Evolutionary conservation across 2,329 filamentous ascomycete species (phyloP), one percentile per base, ranked within the genome.

Genomic region (Zasmidium angulare): DNA sequence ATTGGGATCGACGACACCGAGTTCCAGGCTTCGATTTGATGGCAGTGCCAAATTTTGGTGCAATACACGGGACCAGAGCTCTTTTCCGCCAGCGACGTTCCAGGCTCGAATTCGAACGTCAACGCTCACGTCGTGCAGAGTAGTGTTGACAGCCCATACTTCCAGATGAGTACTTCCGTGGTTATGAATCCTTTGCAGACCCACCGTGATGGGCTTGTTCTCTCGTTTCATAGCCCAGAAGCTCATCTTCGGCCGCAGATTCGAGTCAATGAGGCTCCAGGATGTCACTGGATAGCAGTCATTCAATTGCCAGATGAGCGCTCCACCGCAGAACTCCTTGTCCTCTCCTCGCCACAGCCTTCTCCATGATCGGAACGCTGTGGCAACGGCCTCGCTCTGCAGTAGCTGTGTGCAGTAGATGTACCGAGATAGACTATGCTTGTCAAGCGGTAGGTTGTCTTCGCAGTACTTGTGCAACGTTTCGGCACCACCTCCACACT

Each of bases 151-250:
- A 21, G 26, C 50, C 50, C 50, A 52, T 3, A 20, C 24, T 21
- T 52, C 50, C 23, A 52, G 22, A 21, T 52, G 10, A 6, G 20
- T 21, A 11, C 10, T 52, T 7, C 50, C 50, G n/a, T 52, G n/a
- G 23, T 21, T 26, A 11, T 26, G 10, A 7, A 52, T n/a, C n/a
- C 50, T 4, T 20, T 21, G n/a, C 23, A 52, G 12, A 7, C 50
- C 50, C 10, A 23, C 50, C 3, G 21, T 52, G 2, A 52, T 20
- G 6, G 50, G 50, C 50, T 52, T 36, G 26, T 52, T 52, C 50
- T 52, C 50, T 21, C 50, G 9, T n/a, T 52, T 52, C 50, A 19
- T 31, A 3, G 50, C 26, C 50, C 50, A 52, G 50, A 52, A 52
- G 9, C 10, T 19, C 46, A 49, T 52, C 51, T 43, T 43, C 36